Evolutionary conservation across 148 eudicot genomes (phyloP).

Genomic region (Nepenthes gracilis): DNA sequence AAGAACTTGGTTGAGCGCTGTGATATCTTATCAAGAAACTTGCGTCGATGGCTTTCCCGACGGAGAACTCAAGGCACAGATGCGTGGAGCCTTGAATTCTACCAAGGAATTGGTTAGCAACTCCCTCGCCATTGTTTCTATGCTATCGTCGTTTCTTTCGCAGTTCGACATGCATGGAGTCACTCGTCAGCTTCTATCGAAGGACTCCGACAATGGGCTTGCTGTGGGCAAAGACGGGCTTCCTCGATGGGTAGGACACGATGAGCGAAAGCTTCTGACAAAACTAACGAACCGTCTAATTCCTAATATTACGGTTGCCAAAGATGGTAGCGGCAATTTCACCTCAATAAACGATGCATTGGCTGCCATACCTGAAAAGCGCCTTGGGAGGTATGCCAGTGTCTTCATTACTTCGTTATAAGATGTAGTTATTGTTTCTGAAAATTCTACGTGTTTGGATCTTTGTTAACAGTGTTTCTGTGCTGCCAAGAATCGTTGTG

Average conservation of each 20-base stretch:
- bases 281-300: conserved; percentile 18
- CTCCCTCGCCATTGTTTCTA: conserved; percentile 52
- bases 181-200: conserved; percentile 13
- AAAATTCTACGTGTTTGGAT: too few relatives aligned
- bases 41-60: conserved; percentile 71
- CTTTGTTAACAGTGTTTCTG: too few relatives aligned
- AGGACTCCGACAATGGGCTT: background rate
- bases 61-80: conserved; percentile 24
- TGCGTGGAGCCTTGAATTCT: conserved; percentile 26
- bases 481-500: background rate
- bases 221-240: conserved; percentile 9
- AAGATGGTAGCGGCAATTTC: conserved; percentile 83
- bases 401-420: background rate
- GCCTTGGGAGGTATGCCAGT: conserved; percentile 34
- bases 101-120: conserved; percentile 49
- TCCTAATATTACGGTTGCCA: conserved; percentile 53
- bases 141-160: conserved; percentile 21
- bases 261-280: conserved; percentile 36
- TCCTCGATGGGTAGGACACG: conserved; percentile 50
- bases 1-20: conserved; percentile 80
- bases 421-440: background rate
- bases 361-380: conserved; percentile 33
- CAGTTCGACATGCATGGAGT: conserved; percentile 1
- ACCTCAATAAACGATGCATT: conserved; percentile 47
- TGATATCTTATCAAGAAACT: conserved; percentile 60